Evolutionary conservation across 768 basidiomycete genomes (phyloP).

Genomic region (Tulasnella sp.): DNA sequence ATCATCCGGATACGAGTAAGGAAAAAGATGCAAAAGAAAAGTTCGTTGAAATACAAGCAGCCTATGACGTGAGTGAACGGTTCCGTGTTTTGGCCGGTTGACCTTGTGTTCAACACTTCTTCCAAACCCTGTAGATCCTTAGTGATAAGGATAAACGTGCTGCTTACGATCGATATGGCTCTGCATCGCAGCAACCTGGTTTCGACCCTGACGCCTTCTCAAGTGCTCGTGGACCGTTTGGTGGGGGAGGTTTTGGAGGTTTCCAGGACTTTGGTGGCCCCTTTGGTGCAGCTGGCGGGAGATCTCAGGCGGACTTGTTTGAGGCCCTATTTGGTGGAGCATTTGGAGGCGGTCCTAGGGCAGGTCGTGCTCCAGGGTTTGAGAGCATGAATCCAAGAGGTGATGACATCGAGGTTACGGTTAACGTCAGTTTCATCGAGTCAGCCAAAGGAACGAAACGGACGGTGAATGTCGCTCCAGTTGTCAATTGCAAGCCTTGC

Average conservation of each 20-base stretch:
- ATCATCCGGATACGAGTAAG: slow-evolving; percentile 94
- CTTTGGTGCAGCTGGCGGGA: slow-evolving; percentile 36
- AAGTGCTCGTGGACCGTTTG: slow-evolving; percentile 35
- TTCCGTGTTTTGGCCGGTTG: not conserved
- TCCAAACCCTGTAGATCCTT: slow-evolving; percentile 43
- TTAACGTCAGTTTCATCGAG: slow-evolving; percentile 79
- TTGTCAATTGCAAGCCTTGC: slow-evolving; percentile 75
- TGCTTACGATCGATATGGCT: slow-evolving; percentile 82
- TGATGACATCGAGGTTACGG: slow-evolving; percentile 64
- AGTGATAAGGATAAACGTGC: slow-evolving; percentile 91
- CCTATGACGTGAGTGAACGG: slow-evolving; percentile 69
- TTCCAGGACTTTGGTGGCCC: slow-evolving; percentile 57
- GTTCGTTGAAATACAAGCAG: slow-evolving; percentile 92
- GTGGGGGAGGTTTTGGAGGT: slow-evolving; percentile 52
- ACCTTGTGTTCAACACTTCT: not conserved
- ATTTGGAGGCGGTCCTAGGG: slow-evolving; percentile 38
- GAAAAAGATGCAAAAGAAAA: slow-evolving; percentile 81
- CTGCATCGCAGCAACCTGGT: slow-evolving; percentile 83
- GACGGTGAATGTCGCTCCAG: slow-evolving; percentile 61
- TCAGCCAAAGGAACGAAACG: slow-evolving; percentile 82
- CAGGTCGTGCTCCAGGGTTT: slow-evolving; percentile 31
- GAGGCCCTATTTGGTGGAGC: slow-evolving; percentile 68
- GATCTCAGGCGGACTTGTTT: slow-evolving; percentile 55
- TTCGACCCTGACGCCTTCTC: slow-evolving; percentile 87
- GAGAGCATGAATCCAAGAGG: slow-evolving; percentile 36